Percentiles rank a stretch among this genome's conserved stretches.
phyloP scores from a whole-genome alignment of 148 eudicot species.

The Fagopyrum esculentum region DNA sequence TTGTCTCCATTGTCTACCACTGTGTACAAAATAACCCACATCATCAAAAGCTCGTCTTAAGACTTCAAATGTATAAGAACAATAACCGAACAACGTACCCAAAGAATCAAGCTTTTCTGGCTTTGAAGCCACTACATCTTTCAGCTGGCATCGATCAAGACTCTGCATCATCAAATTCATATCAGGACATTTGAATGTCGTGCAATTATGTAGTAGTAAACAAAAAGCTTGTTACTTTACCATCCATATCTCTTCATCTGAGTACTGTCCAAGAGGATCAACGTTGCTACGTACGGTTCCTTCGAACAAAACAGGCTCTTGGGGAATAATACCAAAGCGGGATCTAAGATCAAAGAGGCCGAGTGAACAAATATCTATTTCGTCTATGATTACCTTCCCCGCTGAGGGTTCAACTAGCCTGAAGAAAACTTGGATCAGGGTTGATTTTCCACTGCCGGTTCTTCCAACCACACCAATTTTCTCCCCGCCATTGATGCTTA shows the following conservation, averaged over 20 bases:
- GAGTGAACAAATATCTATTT: conserved; percentile 52
- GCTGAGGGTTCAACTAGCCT: conserved; percentile 84
- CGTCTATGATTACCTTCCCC: conserved; percentile 71
- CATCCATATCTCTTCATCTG: conserved; percentile 97
- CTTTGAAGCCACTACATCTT: conserved; percentile 78
- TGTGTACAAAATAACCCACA: conserved; percentile 17
- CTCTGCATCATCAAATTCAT: conserved; percentile 34
- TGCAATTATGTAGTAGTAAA: neutral
- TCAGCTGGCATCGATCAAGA: conserved; percentile 92
- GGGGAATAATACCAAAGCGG: conserved; percentile 95
- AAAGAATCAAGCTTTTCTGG: conserved; percentile 78
- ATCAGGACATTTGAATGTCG: neutral
- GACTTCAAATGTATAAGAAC: neutral
- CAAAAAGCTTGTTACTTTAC: conserved; percentile 22
- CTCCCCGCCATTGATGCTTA: conserved; percentile 78
- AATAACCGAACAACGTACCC: conserved; percentile 32
- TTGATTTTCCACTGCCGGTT: conserved; percentile 94
- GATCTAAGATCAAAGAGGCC: conserved; percentile 95
- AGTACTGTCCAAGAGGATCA: conserved; percentile 65
- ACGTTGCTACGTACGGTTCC: conserved; percentile 94
- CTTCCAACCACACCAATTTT: conserved; percentile 94
- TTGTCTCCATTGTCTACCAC: conserved; percentile 87
- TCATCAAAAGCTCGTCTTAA: neutral
- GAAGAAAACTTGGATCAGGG: conserved; percentile 84
- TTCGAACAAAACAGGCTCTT: conserved; percentile 95